These are phyloP conservation scores for Syzygium jambos DNA, from an alignment of 345 rosid genomes.

Conservation along the genomic window DNA sequence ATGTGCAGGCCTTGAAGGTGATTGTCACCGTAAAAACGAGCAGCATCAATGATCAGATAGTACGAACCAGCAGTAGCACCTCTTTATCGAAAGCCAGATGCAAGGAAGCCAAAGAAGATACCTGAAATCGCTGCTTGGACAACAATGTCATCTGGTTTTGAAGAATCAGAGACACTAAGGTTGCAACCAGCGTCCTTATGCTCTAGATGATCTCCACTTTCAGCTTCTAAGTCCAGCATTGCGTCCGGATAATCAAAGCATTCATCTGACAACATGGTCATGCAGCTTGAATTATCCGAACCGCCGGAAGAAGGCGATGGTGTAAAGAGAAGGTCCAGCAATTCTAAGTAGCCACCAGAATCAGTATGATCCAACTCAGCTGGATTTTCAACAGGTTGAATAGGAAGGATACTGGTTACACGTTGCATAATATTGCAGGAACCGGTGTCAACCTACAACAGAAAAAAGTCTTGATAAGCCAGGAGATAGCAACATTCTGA, in stretches of 20 bases:
- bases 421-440: neutral
- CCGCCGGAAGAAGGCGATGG: slow-evolving; percentile 24
- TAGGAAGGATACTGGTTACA: neutral
- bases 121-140: slow-evolving; percentile 20
- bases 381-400: slow-evolving; percentile 2
- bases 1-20: neutral
- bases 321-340: slow-evolving; percentile 33
- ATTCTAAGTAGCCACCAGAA: slow-evolving; percentile 36
- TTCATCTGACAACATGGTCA: slow-evolving; percentile 36
- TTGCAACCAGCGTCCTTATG: slow-evolving; percentile 8
- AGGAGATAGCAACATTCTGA: neutral
- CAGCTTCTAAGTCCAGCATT: slow-evolving; percentile 27
- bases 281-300: slow-evolving; percentile 41
- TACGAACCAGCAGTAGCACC: neutral
- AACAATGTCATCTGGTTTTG: slow-evolving; percentile 11
- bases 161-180: slow-evolving; percentile 9
- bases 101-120: neutral
- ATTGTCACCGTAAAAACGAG: neutral
- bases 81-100: neutral
- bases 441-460: neutral
- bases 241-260: slow-evolving; percentile 30
- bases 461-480: neutral
- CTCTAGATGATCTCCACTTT: neutral
- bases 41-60: neutral
- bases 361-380: slow-evolving; percentile 6